Percentiles rank a stretch among this genome's conserved stretches.
These are phyloP conservation scores for Ascochyta viciae-villosae DNA, from an alignment of 2,329 filamentous ascomycete species.

Conservation along the genomic window DNA sequence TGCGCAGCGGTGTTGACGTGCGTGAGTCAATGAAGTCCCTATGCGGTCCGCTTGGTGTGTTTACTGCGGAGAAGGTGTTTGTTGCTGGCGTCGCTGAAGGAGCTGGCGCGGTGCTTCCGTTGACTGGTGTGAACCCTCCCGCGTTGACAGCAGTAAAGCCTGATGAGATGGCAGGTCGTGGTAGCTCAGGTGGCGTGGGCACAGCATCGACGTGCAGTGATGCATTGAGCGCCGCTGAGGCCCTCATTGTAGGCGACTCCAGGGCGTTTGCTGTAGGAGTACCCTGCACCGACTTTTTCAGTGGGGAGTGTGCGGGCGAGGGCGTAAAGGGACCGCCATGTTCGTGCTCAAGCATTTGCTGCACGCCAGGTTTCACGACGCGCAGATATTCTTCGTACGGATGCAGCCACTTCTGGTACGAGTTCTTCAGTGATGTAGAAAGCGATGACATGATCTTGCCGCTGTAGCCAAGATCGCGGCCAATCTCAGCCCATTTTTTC, in stretches of 20 bases:
- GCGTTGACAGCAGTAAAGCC: slow-evolving; percentile 78
- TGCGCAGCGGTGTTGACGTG: slow-evolving; percentile 67
- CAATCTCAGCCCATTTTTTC: slow-evolving; percentile 99
- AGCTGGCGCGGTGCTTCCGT: slow-evolving; percentile 51
- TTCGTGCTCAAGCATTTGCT: slow-evolving; percentile 91
- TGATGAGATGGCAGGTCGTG: slow-evolving; percentile 57
- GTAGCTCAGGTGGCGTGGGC: slow-evolving; percentile 62
- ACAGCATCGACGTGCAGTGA: slow-evolving; percentile 54
- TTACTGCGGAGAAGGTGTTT: slow-evolving; percentile 64
- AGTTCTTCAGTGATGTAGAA: slow-evolving; percentile 97
- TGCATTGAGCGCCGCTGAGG: slow-evolving; percentile 64
- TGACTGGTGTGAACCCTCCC: slow-evolving; percentile 70
- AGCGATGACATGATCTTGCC: slow-evolving; percentile 99
- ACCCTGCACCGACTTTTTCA: slow-evolving; percentile 62
- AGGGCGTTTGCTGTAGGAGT: slow-evolving; percentile 61
- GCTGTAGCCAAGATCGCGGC: slow-evolving; percentile 93
- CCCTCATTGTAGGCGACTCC: slow-evolving; percentile 71
- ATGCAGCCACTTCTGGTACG: slow-evolving; percentile 94
- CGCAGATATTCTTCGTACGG: slow-evolving; percentile 96
- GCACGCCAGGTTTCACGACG: slow-evolving; percentile 91
- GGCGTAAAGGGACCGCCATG: slow-evolving; percentile 90
- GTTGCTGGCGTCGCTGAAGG: slow-evolving; percentile 33
- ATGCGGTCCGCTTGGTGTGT: slow-evolving; percentile 59
- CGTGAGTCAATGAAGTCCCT: slow-evolving; percentile 59
- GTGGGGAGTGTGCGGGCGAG: slow-evolving; percentile 75